Evolutionary conservation across 1,284 basidiomycete species (phyloP), one percentile per base, ranked within the genome.

Genomic region (Apiotrichum veenhuisii): DNA sequence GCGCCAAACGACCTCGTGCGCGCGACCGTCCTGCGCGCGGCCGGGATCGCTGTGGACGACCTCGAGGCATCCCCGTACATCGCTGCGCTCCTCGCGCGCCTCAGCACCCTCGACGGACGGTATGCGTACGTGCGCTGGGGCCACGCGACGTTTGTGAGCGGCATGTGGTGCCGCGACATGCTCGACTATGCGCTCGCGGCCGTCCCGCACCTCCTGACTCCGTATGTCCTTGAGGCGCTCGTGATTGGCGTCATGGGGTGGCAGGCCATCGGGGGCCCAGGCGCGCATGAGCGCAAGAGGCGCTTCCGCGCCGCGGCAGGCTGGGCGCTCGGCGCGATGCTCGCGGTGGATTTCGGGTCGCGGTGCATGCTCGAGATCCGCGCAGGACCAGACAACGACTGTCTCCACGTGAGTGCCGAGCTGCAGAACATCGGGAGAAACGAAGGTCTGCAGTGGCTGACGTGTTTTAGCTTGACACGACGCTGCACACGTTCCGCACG

Each of bases 81-180:
- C 11, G 68, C 68, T 26, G 48, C 66, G 1, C 46, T 74, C 5
- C 57, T 75, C 12, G 50, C 58, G 11, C 62, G 61, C 36, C 58
- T 75, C 11, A 48, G 59, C 11, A 57, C 53, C 5, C 50, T 68
- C 18, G 66, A 70, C 14, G 66, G 57, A 12, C 62, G 73, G 10
- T 45, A 62, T 5, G 48, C 63, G 10, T 75, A 75, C 54, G 49
- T 59, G 12, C 66, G 68, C 42, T 70, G 64, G 55, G 73, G 71
- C 2, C 73, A 75, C 59, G 26, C 50, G 2, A 42, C 65, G 1
- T 40, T 71, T 11, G 23, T 52, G 11, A 34, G 55, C 17, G 73
- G 73, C 54, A 48, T 62, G n/a, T 75, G 73, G 73, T 75, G 73
- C 57, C 20, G 41, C 7, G 20, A 20, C 8, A 33, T 36, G 5